These are phyloP conservation scores for Exsudoporus floridanus DNA, from an alignment of 1,284 basidiomycete species.

Conservation along the genomic window DNA sequence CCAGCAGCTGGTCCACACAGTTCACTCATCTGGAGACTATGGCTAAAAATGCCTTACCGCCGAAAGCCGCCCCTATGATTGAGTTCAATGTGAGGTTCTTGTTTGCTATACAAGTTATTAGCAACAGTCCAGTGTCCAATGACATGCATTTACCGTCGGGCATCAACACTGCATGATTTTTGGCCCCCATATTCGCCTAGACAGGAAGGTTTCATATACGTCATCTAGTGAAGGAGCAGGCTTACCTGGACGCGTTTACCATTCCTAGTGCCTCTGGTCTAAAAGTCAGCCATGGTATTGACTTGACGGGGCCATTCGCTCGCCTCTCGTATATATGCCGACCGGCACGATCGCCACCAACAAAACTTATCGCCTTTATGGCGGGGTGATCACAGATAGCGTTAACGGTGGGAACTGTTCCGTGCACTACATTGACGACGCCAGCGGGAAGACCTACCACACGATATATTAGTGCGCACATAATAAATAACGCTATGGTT, in stretches of 20 bases:
- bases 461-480: slow-evolving; percentile 22
- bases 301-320: slow-evolving; percentile 13
- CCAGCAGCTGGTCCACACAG: slow-evolving; percentile 76
- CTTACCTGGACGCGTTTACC: slow-evolving; percentile 89
- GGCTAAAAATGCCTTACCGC: slow-evolving; percentile 50
- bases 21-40: slow-evolving; percentile 39
- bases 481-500: not conserved
- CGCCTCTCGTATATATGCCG: slow-evolving; percentile 91
- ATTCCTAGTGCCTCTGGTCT: slow-evolving; percentile 67
- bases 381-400: slow-evolving; percentile 89
- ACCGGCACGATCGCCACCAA: slow-evolving; percentile 94
- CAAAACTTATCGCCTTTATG: slow-evolving; percentile 95
- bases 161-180: slow-evolving; percentile 96
- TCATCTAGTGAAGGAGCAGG: slow-evolving; percentile 1
- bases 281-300: slow-evolving; percentile 8
- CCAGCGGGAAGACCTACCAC: slow-evolving; percentile 67
- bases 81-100: slow-evolving; percentile 93
- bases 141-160: slow-evolving; percentile 69
- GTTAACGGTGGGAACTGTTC: slow-evolving; percentile 87
- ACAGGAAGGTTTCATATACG: slow-evolving; percentile 1
- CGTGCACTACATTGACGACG: slow-evolving; percentile 89
- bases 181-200: slow-evolving; percentile 91
- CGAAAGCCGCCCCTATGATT: slow-evolving; percentile 93
- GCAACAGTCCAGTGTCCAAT: slow-evolving; percentile 1
- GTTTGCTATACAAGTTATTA: slow-evolving; percentile 63